A percentile compares a stretch with the other conserved stretches of the same genome.
phyloP scores from a whole-genome alignment of 768 basidiomycete species.

The Floccularia luteovirens region DNA sequence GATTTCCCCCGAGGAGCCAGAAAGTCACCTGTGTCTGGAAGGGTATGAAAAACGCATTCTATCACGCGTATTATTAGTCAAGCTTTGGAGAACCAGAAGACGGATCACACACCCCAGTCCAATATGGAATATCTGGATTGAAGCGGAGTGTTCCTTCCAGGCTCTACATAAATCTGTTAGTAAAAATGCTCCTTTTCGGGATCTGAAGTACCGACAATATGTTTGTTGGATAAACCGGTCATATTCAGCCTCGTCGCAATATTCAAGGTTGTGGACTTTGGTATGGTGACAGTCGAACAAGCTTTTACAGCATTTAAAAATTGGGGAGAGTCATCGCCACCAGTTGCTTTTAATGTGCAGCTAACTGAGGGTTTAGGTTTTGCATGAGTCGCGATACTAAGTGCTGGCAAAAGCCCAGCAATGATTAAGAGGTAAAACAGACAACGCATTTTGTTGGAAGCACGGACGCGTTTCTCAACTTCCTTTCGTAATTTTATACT shows the following conservation, averaged over 20 bases:
- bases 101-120: slow-evolving; percentile 33
- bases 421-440: too few relatives aligned
- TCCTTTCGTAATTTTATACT: too few relatives aligned
- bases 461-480: too few relatives aligned
- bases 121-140: slow-evolving; percentile 41
- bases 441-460: too few relatives aligned
- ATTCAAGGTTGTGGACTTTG: slow-evolving; percentile 37
- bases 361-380: neutral
- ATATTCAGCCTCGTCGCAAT: slow-evolving; percentile 45
- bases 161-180: slow-evolving; percentile 20
- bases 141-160: slow-evolving; percentile 46
- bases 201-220: slow-evolving; percentile 28
- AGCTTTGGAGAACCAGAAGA: neutral
- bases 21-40: slow-evolving; percentile 49
- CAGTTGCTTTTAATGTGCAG: slow-evolving; percentile 36
- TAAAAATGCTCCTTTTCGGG: neutral
- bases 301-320: slow-evolving; percentile 34
- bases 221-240: slow-evolving; percentile 41
- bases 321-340: slow-evolving; percentile 43
- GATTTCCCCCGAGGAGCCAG: slow-evolving; percentile 47
- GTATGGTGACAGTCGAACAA: slow-evolving; percentile 35
- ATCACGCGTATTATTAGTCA: neutral
- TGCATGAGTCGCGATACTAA: too few relatives aligned
- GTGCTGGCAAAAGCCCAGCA: too few relatives aligned
- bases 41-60: slow-evolving; percentile 45